Evolutionary conservation across 2,329 filamentous ascomycete genomes (phyloP), one percentile per base, ranked within the genome.

Genomic region (Ceratocystis albifundus): DNA sequence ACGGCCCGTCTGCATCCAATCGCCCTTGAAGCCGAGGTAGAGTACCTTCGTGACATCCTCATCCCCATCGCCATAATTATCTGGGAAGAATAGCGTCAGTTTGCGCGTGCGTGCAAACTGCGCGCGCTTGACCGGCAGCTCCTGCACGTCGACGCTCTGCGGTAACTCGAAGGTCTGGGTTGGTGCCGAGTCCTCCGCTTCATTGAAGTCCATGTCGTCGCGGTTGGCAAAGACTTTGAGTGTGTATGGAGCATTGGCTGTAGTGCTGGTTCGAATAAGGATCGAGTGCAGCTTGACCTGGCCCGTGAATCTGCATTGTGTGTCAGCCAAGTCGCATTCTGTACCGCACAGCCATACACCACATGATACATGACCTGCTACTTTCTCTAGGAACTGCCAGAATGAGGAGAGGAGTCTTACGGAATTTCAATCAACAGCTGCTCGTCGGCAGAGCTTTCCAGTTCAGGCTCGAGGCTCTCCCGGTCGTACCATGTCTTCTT

Each of bases 271-370:
- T 73, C 93, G 90, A 68, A 99, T 77, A 28, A 96, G 82, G 73
- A 99, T 86, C 30, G 89, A 87, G 77, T 97, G 92, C 0, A 99
- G 85, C 73, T 95, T 96, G 68, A 96, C 85, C 76, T 96, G 92
- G 61, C 89, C 92, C 0, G 91, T 92, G 78, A 99, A 99, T 1
- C 90, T 95, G 69, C 66, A n/a, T 65, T 36, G 41, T 55, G 41
- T 30, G 53, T 68, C 57, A 65, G 55, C 50, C 3, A n/a, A 30
- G 8, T 59, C 53, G 36, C 36, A 41, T 41, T 41, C 10, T 41
- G 10, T 12, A 41, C 36, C 36, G 15, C 36, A 15, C 3, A 41
- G 36, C 36, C 36, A 41, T 41, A 41, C 36, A 41, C 36, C 36
- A 41, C 4, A 41, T 41, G 36, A 41, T 41, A 4, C 36, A 41